These are phyloP conservation scores for Cyberlindnera maritima DNA, from an alignment of 805 yeast genomes.

Conservation along the genomic window DNA sequence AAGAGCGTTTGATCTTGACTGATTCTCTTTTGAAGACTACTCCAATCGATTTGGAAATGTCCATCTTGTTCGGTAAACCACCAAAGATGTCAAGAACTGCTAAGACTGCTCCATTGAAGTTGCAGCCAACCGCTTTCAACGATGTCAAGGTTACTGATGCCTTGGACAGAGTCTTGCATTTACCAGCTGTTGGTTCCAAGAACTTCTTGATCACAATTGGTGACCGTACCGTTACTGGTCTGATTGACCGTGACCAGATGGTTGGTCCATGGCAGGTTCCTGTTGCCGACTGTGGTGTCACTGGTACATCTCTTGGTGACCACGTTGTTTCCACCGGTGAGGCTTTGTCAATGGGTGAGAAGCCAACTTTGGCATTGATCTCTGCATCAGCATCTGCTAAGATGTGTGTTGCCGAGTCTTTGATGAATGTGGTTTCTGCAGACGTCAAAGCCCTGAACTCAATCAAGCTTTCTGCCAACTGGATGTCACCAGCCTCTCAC, in stretches of 20 bases:
- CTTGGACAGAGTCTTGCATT: slow-evolving; percentile 72
- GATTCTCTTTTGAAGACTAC: slow-evolving; percentile 76
- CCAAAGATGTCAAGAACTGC: slow-evolving; percentile 90
- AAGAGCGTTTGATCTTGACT: slow-evolving; percentile 75
- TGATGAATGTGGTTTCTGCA: slow-evolving; percentile 85
- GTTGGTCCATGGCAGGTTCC: slow-evolving; percentile 99
- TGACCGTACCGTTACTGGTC: slow-evolving; percentile 96
- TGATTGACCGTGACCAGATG: slow-evolving; percentile 96
- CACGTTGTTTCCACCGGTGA: slow-evolving; percentile 79
- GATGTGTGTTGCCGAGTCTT: slow-evolving; percentile 93
- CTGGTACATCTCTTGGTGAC: slow-evolving; percentile 85
- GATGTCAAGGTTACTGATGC: slow-evolving; percentile 56
- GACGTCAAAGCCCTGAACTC: slow-evolving; percentile 72
- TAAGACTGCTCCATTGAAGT: slow-evolving; percentile 53
- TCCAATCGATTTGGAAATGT: slow-evolving; percentile 95
- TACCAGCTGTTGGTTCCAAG: slow-evolving; percentile 95
- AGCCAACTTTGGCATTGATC: slow-evolving; percentile 85
- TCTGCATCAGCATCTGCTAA: slow-evolving; percentile 90
- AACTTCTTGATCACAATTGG: slow-evolving; percentile 96
- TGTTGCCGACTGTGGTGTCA: slow-evolving; percentile 97
- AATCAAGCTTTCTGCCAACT: slow-evolving; percentile 90
- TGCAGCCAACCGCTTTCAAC: slow-evolving; percentile 37
- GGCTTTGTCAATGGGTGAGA: slow-evolving; percentile 96
- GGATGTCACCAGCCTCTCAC: slow-evolving; percentile 98
- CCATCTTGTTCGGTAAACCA: slow-evolving; percentile 92